A percentile compares a stretch with the other conserved stretches of the same genome.
Evolutionary conservation across 306 rosid genomes (phyloP).

Genomic region (Acacia acuminata): DNA sequence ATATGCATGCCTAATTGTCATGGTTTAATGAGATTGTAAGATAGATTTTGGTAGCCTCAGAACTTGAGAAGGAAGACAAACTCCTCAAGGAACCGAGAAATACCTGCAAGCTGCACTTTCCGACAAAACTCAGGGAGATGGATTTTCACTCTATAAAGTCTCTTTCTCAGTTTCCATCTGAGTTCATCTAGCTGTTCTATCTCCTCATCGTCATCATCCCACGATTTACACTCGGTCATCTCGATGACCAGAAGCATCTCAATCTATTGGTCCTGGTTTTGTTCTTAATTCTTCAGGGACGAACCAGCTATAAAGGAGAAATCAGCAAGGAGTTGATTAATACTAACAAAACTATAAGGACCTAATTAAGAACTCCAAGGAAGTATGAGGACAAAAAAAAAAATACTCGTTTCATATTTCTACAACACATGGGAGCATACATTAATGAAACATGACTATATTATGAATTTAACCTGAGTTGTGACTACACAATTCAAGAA

Average conservation of each 20-base stretch:
- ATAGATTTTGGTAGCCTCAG: background rate
- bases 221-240: background rate
- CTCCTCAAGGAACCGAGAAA: background rate
- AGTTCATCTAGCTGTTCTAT: background rate
- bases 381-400: background rate
- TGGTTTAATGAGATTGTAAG: background rate
- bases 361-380: background rate
- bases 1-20: background rate
- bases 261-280: background rate
- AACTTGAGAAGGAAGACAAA: background rate
- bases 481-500: conserved; percentile 17
- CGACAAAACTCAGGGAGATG: too few species aligned
- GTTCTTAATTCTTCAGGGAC: background rate
- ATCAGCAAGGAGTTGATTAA: background rate
- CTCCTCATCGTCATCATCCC: background rate
- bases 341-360: background rate
- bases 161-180: background rate
- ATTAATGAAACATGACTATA: background rate
- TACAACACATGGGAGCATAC: background rate
- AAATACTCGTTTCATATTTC: background rate
- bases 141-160: background rate
- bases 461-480: background rate
- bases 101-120: too few species aligned
- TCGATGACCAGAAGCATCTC: background rate
- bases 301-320: background rate